These are phyloP conservation scores for Coelastrella sp. DNA, from an alignment of 139 green algal genomes.

Conservation along the genomic window DNA sequence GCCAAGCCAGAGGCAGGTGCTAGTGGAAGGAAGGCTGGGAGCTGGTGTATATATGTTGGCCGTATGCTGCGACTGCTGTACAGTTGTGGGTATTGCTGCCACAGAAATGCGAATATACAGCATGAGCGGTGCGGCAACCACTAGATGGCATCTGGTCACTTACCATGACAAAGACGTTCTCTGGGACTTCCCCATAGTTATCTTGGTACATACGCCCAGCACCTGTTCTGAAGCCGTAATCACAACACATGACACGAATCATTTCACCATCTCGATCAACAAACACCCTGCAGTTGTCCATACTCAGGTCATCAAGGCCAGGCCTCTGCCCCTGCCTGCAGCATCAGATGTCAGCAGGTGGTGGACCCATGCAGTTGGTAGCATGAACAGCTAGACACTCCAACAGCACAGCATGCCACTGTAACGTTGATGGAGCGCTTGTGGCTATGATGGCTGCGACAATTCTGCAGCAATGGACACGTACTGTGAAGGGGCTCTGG, in stretches of 20 bases:
- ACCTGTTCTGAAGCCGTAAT: conserved; percentile 82
- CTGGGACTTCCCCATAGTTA: conserved; percentile 84
- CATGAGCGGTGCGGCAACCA: too few species aligned
- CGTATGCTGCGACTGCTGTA: too few species aligned
- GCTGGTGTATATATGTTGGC: too few species aligned
- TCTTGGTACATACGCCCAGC: conserved; percentile 83
- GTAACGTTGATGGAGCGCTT: neutral
- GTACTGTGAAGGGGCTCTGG: neutral
- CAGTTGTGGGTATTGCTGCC: too few species aligned
- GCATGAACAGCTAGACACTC: neutral
- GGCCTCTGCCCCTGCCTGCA: conserved; percentile 18
- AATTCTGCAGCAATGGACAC: neutral
- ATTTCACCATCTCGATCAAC: conserved; percentile 38
- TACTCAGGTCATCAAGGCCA: neutral
- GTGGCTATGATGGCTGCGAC: neutral
- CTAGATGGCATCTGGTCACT: neutral
- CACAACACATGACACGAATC: conserved; percentile 43
- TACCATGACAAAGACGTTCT: conserved; percentile 73
- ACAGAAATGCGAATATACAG: too few species aligned
- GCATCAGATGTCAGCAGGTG: neutral
- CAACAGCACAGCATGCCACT: neutral
- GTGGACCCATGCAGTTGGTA: neutral
- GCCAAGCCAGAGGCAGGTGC: too few species aligned
- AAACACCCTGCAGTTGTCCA: conserved; percentile 35
- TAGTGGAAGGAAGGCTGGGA: too few species aligned